Base-by-base conservation (phyloP, 164 flowering plant species). In the Nelumbo lutea region DNA sequence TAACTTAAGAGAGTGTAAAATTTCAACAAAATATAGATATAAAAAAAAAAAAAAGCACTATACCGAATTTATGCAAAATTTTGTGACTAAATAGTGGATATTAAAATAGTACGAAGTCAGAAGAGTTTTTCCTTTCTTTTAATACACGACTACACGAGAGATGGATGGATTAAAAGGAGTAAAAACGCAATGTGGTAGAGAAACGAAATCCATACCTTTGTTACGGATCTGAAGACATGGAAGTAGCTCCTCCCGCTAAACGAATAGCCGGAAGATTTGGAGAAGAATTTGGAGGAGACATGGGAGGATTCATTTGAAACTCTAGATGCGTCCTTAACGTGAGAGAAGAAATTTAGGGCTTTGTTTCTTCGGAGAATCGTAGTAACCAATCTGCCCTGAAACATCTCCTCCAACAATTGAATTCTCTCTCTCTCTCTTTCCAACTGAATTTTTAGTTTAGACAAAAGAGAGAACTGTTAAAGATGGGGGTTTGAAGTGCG, bases 371-470 rank as follows among this genome's bases (percentile, higher is more conserved):
- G 38, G 56, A 71, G 42, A 65, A 71, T 4, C 27, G 27, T 38
- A 57, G 57, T 46, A 9, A 65, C 13, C 64, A 66, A 42, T 59
- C 64, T 58, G 64, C 47, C 58, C 68, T 61, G 48, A 38, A 62
- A 52, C 48, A 70, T 63, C 7, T 42, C 15, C 43, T 59, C 70
- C 27, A 27, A 27, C 27, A 27, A 0, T 27, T 27, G 27, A 27
- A 27, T 27, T 27, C 27, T 27, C 27, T 68, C 58, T 69, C 77
- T 65, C 27, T 27, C 27, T 68, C 58, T 69, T 72, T 65, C 70
- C 27, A 27, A 27, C 27, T 27, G 27, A 27, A 27, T 27, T 27
- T 27, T 27, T 27, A 27, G 27, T 27, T 27, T 27, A 27, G 27
- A 27, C 27, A 27, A 27, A 27, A 27, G 27, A 27, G 27, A 27